These are phyloP conservation scores for Pseudocercospora fuligena DNA, from an alignment of 2,329 filamentous ascomycete genomes.

Conservation along the genomic window DNA sequence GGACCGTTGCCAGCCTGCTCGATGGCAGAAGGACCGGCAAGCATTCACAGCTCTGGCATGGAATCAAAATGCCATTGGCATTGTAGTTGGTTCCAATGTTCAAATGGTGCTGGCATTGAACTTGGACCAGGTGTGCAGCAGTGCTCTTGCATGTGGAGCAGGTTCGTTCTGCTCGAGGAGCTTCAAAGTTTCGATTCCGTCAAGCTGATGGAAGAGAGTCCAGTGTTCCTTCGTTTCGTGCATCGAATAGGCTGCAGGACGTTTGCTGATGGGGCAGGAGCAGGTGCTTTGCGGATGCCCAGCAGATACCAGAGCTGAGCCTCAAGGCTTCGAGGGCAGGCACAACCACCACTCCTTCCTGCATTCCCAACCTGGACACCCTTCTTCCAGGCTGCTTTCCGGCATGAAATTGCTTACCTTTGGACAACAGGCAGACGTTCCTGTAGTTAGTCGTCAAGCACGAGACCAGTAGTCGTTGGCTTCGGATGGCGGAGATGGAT, in stretches of 20 bases:
- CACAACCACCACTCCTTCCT: not conserved
- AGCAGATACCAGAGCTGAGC: not conserved
- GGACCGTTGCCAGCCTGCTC: not conserved
- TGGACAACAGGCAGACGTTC: slow-evolving; percentile 8
- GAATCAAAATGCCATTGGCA: not conserved
- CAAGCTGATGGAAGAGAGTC: not conserved
- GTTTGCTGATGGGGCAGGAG: not conserved
- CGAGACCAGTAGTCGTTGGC: slow-evolving; percentile 24
- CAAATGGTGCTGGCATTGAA: not conserved
- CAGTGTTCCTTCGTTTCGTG: not conserved
- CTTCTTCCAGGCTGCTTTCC: not conserved
- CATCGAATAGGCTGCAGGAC: not conserved
- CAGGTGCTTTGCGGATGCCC: not conserved
- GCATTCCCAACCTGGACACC: not conserved
- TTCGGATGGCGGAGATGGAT: slow-evolving; percentile 8
- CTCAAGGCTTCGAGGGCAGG: not conserved
- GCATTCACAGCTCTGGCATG: not conserved
- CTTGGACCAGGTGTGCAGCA: not conserved
- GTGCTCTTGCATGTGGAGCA: not conserved
- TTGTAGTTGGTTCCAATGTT: not conserved
- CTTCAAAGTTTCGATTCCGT: not conserved
- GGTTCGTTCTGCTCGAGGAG: not conserved
- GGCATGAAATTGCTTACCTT: slow-evolving; percentile 8
- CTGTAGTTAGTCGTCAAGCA: slow-evolving; percentile 13
- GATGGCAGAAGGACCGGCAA: not conserved